phyloP scores from a whole-genome alignment of 371 early-diverging fungal species.

The Mucor velutinosus region DNA sequence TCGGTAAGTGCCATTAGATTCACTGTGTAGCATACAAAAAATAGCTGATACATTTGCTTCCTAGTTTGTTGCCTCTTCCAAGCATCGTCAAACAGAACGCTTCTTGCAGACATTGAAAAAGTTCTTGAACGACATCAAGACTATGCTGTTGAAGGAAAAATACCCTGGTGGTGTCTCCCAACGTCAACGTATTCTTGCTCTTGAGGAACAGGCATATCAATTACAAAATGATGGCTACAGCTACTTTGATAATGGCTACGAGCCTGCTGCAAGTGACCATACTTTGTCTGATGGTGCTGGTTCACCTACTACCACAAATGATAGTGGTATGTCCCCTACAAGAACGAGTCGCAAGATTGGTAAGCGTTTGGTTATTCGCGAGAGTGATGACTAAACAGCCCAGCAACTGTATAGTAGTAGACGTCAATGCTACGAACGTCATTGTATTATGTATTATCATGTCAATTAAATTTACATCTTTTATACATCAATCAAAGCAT shows the following conservation, averaged over 20 bases:
- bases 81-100: conserved; percentile 59
- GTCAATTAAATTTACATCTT: no score
- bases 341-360: conserved; percentile 28
- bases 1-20: conserved; percentile 39
- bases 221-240: conserved; percentile 42
- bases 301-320: conserved; percentile 3
- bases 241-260: conserved; percentile 54
- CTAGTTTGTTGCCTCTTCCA: conserved; percentile 57
- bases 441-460: no score
- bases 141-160: conserved; percentile 45
- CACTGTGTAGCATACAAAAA: neutral
- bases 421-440: neutral
- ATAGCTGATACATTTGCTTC: neutral
- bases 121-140: conserved; percentile 44
- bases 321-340: conserved; percentile 1
- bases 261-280: conserved; percentile 11
- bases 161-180: conserved; percentile 45
- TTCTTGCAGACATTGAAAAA: conserved; percentile 47
- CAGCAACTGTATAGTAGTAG: no score
- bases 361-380: conserved; percentile 42
- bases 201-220: conserved; percentile 38
- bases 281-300: conserved; percentile 21
- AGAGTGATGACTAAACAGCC: conserved; percentile 26
- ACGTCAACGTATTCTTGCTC: conserved; percentile 39
- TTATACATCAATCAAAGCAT: no score